Conservation (phyloP, 1,139 yeast species). For the Yamadazyma diospyri region DNA sequence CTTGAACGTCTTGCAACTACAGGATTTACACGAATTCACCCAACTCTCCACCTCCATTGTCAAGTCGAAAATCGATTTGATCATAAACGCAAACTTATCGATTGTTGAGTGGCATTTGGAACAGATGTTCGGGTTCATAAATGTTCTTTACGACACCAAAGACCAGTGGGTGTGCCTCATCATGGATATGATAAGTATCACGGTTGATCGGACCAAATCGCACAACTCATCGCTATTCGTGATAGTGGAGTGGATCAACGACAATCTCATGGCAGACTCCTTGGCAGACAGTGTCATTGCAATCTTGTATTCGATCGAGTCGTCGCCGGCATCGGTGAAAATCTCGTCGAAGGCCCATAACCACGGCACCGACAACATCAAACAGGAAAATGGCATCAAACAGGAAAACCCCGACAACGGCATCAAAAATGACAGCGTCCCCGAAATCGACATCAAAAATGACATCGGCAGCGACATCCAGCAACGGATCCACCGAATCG, state of each 20-base stretch:
- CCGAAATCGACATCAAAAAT: slow-evolving; percentile 16
- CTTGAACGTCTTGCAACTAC: slow-evolving; percentile 72
- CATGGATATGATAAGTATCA: slow-evolving; percentile 43
- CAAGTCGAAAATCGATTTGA: slow-evolving; percentile 73
- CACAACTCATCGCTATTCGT: slow-evolving; percentile 40
- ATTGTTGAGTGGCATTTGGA: slow-evolving; percentile 84
- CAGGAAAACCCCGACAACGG: slow-evolving; percentile 11
- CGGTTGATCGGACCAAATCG: slow-evolving; percentile 43
- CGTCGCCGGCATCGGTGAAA: slow-evolving; percentile 93
- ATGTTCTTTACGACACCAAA: slow-evolving; percentile 59
- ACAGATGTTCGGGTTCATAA: slow-evolving; percentile 91
- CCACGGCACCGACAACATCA: slow-evolving; percentile 28
- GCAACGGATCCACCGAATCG: slow-evolving; percentile 61
- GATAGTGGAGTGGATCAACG: slow-evolving; percentile 88
- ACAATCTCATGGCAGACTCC: slow-evolving; percentile 78
- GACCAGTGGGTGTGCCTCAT: slow-evolving; percentile 51
- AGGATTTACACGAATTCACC: slow-evolving; percentile 85
- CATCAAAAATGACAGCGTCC: slow-evolving; percentile 12
- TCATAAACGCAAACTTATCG: slow-evolving; percentile 77
- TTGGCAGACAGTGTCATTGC: slow-evolving; percentile 94
- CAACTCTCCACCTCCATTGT: slow-evolving; percentile 84
- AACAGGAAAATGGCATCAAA: slow-evolving; percentile 10
- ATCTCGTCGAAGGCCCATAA: slow-evolving; percentile 60
- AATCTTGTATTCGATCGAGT: slow-evolving; percentile 83
- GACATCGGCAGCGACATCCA: slow-evolving; percentile 37